A percentile compares a stretch with the other conserved stretches of the same genome.
phyloP scores from a whole-genome alignment of 176 grass and related monocot genomes.

The Triticum dicoccoides region DNA sequence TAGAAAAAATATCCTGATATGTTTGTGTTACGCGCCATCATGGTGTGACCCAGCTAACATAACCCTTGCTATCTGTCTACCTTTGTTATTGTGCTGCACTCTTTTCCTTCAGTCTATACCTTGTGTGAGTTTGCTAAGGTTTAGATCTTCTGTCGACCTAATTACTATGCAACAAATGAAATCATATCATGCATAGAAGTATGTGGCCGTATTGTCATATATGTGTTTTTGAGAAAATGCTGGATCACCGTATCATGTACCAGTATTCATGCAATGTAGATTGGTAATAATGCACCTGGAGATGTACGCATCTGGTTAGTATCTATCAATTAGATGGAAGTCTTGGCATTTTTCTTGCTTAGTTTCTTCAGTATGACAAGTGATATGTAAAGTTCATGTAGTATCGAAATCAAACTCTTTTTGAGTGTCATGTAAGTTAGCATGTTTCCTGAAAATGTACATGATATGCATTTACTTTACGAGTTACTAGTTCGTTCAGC shows the following conservation, averaged over 20 bases:
- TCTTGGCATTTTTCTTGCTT: neutral
- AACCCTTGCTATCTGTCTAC: neutral
- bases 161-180: neutral
- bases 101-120: neutral
- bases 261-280: neutral
- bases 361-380: constrained; percentile 16
- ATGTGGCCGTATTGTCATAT: neutral
- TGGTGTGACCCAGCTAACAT: neutral
- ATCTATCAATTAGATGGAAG: neutral
- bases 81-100: neutral
- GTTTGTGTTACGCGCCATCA: neutral
- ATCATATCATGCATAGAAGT: neutral
- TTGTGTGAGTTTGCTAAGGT: constrained; percentile 8
- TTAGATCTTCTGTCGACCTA: neutral
- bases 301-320: neutral
- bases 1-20: neutral
- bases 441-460: neutral
- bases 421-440: neutral
- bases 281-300: neutral
- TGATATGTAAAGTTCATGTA: constrained; percentile 6
- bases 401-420: neutral
- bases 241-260: neutral
- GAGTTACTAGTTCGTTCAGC: constrained; percentile 11
- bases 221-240: constrained; percentile 1
- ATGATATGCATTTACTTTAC: neutral